Evolutionary conservation across 2,329 filamentous ascomycete genomes (phyloP).

Genomic region (Chrysosporium queenslandicum): DNA sequence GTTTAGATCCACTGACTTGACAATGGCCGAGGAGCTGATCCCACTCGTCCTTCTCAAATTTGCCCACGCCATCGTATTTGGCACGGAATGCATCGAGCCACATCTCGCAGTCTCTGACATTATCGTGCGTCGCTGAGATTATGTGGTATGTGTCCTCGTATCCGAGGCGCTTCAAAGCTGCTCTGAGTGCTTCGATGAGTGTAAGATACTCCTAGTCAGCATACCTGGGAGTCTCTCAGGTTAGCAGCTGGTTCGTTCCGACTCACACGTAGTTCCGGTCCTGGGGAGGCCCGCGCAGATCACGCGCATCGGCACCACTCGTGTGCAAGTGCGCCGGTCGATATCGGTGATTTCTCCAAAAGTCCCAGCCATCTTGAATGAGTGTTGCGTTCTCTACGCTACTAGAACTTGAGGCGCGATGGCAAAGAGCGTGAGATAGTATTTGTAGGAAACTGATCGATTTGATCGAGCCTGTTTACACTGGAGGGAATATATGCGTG

Average conservation of each 20-base stretch:
- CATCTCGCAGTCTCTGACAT: constrained; percentile 45
- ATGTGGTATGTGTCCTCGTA: constrained; percentile 64
- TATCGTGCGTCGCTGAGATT: constrained; percentile 62
- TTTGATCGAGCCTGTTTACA: too few species aligned
- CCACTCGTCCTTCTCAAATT: constrained; percentile 58
- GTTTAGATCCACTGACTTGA: constrained; percentile 28
- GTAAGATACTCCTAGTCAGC: too few species aligned
- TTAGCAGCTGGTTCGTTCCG: too few species aligned
- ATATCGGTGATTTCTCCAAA: constrained; percentile 6
- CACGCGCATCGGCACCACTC: constrained; percentile 13
- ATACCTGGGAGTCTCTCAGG: too few species aligned
- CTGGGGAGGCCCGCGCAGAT: constrained; percentile 13
- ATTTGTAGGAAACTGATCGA: too few species aligned
- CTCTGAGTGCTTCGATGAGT: constrained; percentile 45
- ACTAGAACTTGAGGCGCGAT: too few species aligned
- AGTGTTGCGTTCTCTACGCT: too few species aligned
- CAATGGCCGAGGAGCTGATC: constrained; percentile 58
- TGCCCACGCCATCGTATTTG: constrained; percentile 52
- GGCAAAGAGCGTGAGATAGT: too few species aligned
- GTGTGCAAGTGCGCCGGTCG: constrained; percentile 4
- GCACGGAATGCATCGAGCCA: constrained; percentile 60
- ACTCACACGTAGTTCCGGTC: constrained; percentile 12
- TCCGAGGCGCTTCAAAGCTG: constrained; percentile 55
- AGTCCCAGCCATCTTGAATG: neutral
- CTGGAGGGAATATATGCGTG: too few species aligned